These are phyloP conservation scores for Sequoiadendron giganteum DNA, from an alignment of 75 land plant species.

Conservation along the genomic window DNA sequence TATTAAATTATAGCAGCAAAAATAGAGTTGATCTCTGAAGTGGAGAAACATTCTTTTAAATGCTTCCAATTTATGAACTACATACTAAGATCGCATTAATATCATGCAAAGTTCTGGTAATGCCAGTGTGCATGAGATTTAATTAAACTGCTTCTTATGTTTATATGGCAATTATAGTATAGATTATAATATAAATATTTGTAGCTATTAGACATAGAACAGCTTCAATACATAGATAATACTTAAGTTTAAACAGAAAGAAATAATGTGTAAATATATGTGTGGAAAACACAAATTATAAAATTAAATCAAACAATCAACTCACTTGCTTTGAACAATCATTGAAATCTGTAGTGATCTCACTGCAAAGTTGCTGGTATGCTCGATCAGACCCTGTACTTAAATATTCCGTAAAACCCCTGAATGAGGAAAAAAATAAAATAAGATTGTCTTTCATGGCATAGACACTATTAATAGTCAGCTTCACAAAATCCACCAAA, in stretches of 20 bases:
- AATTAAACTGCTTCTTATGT: neutral
- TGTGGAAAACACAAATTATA: neutral
- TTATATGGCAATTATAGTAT: neutral
- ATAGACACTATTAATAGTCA: neutral
- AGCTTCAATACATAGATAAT: neutral
- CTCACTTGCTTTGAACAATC: constrained; percentile 83
- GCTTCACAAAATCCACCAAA: neutral
- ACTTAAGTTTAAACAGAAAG: neutral
- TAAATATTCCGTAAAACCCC: constrained; percentile 79
- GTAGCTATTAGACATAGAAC: neutral
- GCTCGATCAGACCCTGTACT: constrained; percentile 53
- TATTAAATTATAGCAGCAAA: neutral
- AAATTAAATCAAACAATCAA: neutral
- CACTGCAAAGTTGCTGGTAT: constrained; percentile 75
- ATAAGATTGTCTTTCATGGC: neutral
- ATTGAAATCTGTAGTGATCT: constrained; percentile 75
- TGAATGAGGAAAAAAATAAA: constrained; percentile 17
- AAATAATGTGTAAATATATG: neutral
- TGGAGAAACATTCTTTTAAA: neutral
- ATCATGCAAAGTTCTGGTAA: neutral
- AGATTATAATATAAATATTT: neutral
- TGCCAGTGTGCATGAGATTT: neutral
- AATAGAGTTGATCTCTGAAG: neutral
- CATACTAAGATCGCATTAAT: neutral
- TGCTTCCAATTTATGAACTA: neutral